Base-by-base conservation (phyloP, 1,284 basidiomycete species). In the Peniophora sp. region DNA sequence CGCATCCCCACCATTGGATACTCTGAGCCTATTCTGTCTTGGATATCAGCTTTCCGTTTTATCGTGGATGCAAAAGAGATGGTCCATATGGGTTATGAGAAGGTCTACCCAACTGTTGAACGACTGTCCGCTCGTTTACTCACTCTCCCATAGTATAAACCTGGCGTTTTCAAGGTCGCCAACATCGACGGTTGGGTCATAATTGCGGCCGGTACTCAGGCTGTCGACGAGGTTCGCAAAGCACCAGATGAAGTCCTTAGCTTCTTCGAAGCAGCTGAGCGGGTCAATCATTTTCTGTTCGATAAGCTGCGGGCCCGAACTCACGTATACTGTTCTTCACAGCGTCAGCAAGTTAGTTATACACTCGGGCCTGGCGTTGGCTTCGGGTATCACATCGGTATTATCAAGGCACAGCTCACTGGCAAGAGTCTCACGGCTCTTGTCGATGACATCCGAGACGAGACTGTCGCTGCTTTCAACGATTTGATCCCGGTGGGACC, bases 361-460 rank as follows among this genome's bases (percentile, higher is more conserved):
- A 70, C 69, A n/a, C 62, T 71, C 20, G 70, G 71, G n/a, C 45
- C 60, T 6, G 63, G 64, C 35, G 56, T 67, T 8, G 59, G 63
- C 41, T 58, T 59, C 10, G 61, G 66, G 53, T 73, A 71, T 51
- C 73, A 75, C 48, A 58, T 67, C 45, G 50, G 59, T 10, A 62
- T 72, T 36, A 52, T 72, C 16, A 65, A 67, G 19, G 55, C 53
- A 11, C 61, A 68, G 6, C 61, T 75, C 35, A 75, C 63, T 44
- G n/a, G n/a, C n/a, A 61, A 69, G 44, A 71, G 66, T 54, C 58
- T 75, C 16, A 50, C 54, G 0, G 46, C 55, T 2, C 53, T 69
- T 11, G 73, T 73, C 53, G 59, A 61, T 1, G 65, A 66, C 2
- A 60, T 75, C 3, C 52, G 63, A 35, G 65, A 73, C 20, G 73